A percentile compares a stretch with the other conserved stretches of the same genome.
Conservation (phyloP, 768 basidiomycete species). For the Neoboletus magnificus region DNA sequence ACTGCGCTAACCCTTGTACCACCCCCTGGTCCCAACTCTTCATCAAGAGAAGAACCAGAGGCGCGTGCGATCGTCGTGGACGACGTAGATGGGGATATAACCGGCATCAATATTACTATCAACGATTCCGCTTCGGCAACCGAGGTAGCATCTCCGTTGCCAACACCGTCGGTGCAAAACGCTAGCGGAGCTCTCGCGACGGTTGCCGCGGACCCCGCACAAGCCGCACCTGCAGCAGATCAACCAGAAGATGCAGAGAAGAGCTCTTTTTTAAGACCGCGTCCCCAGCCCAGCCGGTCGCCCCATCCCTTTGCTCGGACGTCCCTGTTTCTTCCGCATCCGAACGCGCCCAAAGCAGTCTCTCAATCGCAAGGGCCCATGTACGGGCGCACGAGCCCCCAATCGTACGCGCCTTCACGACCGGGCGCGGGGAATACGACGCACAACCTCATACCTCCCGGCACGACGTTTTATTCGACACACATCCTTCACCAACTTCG, state of each 20-base stretch:
- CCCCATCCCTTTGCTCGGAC: slow-evolving; percentile 33
- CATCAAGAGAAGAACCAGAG: slow-evolving; percentile 1
- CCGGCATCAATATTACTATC: slow-evolving; percentile 7
- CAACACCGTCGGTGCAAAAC: slow-evolving; percentile 8
- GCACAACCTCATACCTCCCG: slow-evolving; percentile 14
- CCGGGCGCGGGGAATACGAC: slow-evolving; percentile 4
- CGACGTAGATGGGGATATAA: slow-evolving; percentile 8
- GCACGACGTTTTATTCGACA: slow-evolving; percentile 29
- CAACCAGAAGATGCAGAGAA: slow-evolving; percentile 8
- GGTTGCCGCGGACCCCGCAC: slow-evolving; percentile 17
- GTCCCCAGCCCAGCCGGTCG: slow-evolving; percentile 14
- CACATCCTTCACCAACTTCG: slow-evolving; percentile 28
- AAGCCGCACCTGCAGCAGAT: neutral
- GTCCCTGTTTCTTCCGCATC: slow-evolving; percentile 52
- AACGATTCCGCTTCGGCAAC: slow-evolving; percentile 6
- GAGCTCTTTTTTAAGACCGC: slow-evolving; percentile 27
- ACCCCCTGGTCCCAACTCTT: neutral
- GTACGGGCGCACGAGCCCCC: slow-evolving; percentile 44
- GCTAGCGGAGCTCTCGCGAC: slow-evolving; percentile 8
- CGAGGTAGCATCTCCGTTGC: slow-evolving; percentile 9
- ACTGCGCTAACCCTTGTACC: neutral
- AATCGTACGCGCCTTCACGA: slow-evolving; percentile 13
- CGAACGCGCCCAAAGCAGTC: slow-evolving; percentile 47
- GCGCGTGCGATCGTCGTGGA: slow-evolving; percentile 16
- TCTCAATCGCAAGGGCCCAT: slow-evolving; percentile 46